phyloP scores from a whole-genome alignment of 257 asterid genomes.

The Thymus quinquecostatus region DNA sequence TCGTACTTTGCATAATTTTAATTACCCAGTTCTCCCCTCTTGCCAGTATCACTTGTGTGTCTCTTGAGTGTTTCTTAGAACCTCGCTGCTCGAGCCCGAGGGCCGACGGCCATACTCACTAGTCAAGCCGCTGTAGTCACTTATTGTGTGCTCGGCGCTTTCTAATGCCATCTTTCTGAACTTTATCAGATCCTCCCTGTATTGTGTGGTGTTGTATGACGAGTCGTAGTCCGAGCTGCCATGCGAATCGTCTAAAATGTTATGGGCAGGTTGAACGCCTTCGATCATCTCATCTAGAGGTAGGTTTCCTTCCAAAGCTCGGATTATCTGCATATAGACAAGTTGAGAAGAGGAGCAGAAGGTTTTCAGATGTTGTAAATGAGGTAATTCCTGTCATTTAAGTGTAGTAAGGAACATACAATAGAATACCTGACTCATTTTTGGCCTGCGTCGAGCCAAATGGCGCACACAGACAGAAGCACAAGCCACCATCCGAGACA shows the following conservation, averaged over 20 bases:
- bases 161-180: constrained; percentile 79
- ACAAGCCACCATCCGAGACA: constrained; percentile 81
- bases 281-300: constrained; percentile 57
- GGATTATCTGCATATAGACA: constrained; percentile 51
- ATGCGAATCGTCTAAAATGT: constrained; percentile 40
- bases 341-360: neutral
- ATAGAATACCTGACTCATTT: constrained; percentile 71
- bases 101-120: constrained; percentile 68
- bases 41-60: constrained; percentile 26
- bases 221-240: constrained; percentile 66
- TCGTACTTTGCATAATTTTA: neutral
- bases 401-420: neutral
- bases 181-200: constrained; percentile 79
- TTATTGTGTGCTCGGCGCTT: constrained; percentile 49
- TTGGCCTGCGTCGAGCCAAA: constrained; percentile 85
- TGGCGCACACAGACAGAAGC: constrained; percentile 88
- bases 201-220: constrained; percentile 55
- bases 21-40: constrained; percentile 18
- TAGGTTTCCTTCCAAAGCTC: constrained; percentile 70
- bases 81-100: constrained; percentile 75
- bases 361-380: neutral
- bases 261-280: constrained; percentile 53
- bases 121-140: constrained; percentile 73
- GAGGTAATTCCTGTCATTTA: neutral
- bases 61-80: constrained; percentile 14